Conservation (phyloP, 1,139 yeast species). For the Diutina ranongensis region DNA sequence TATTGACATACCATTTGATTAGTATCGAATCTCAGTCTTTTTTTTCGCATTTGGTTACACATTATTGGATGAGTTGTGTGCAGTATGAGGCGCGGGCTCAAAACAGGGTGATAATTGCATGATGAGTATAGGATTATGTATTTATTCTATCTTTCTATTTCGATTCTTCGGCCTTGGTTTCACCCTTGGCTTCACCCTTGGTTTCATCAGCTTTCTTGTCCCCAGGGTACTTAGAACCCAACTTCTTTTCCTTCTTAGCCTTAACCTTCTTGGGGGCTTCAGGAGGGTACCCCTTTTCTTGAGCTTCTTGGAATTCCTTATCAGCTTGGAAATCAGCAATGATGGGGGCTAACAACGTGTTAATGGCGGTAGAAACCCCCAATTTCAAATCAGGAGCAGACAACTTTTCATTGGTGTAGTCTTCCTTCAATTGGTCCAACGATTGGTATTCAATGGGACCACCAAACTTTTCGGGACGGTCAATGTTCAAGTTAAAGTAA, state of each 20-base stretch:
- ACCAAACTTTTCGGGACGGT: slow-evolving; percentile 95
- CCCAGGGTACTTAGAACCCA: slow-evolving; percentile 82
- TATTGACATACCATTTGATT: background rate
- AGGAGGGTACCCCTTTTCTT: slow-evolving; percentile 74
- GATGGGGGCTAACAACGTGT: slow-evolving; percentile 72
- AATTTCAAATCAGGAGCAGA: slow-evolving; percentile 90
- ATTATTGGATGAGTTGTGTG: slow-evolving; percentile 3
- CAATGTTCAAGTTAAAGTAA: slow-evolving; percentile 53
- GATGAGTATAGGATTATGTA: background rate
- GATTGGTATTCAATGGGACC: slow-evolving; percentile 72
- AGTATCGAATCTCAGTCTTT: background rate
- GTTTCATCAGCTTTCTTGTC: slow-evolving; percentile 11
- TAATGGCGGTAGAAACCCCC: slow-evolving; percentile 82
- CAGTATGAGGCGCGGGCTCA: too few species aligned
- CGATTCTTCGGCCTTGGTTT: background rate
- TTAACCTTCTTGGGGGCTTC: slow-evolving; percentile 51
- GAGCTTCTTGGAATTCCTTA: slow-evolving; percentile 67
- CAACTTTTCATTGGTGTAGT: slow-evolving; percentile 59
- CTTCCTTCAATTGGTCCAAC: slow-evolving; percentile 60
- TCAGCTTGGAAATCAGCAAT: slow-evolving; percentile 53
- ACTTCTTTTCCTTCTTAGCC: slow-evolving; percentile 67
- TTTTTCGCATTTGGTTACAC: slow-evolving; percentile 5
- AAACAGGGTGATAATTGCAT: background rate
- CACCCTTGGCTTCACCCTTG: background rate
- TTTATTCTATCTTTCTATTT: background rate